phyloP scores from a whole-genome alignment of 2,329 filamentous ascomycete species.

The Pseudocercospora cruenta region DNA sequence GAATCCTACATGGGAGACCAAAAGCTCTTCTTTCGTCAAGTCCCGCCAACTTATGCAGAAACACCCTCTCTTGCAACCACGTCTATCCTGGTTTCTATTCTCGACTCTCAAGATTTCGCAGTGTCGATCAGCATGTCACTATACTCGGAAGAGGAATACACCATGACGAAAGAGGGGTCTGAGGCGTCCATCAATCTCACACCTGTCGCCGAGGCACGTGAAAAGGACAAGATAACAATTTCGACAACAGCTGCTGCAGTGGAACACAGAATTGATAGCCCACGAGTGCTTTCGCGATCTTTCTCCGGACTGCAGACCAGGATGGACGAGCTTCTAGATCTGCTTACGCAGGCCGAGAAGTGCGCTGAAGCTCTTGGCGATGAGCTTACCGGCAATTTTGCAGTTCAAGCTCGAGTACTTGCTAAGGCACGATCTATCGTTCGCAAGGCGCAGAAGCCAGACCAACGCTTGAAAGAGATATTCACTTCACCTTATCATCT shows the following conservation, averaged over 20 bases:
- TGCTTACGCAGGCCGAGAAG: slow-evolving; percentile 1
- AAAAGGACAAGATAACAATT: background rate
- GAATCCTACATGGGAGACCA: background rate
- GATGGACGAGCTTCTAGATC: slow-evolving; percentile 1
- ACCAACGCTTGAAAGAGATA: background rate
- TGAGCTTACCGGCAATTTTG: background rate
- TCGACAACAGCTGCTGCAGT: background rate
- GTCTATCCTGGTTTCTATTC: background rate
- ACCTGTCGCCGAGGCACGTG: background rate
- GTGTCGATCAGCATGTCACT: background rate
- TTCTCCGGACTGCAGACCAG: background rate
- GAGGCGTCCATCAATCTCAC: background rate
- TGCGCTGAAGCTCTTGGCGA: background rate
- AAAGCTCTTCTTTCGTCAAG: background rate
- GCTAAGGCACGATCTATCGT: slow-evolving; percentile 1
- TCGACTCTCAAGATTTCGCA: background rate
- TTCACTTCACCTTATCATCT: slow-evolving; percentile 2
- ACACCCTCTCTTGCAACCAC: too few relatives aligned
- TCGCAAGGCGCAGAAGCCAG: background rate
- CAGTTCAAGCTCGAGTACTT: background rate
- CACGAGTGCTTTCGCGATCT: background rate
- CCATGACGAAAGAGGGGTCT: background rate
- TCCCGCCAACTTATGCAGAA: background rate
- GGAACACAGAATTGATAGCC: background rate
- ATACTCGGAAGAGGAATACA: background rate